A percentile compares a stretch with the other conserved stretches of the same genome.
Conservation (phyloP, 1,284 basidiomycete species). For the Ustilago nuda region DNA sequence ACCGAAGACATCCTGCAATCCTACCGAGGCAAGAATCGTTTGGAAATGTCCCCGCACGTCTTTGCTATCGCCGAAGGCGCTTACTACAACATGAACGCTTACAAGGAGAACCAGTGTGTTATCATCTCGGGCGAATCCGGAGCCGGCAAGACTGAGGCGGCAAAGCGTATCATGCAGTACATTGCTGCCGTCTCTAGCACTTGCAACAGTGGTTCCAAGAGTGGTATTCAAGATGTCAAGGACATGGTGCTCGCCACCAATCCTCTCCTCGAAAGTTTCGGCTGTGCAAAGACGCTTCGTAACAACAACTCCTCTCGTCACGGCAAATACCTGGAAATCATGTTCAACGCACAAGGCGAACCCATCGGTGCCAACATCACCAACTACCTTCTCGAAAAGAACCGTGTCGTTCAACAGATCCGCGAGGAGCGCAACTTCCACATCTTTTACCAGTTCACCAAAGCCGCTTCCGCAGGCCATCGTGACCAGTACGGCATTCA, state of each 20-base stretch:
- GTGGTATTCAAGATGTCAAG: constrained; percentile 90
- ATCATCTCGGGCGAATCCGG: constrained; percentile 97
- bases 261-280: constrained; percentile 96
- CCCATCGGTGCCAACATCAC: constrained; percentile 98
- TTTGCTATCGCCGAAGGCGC: constrained; percentile 96
- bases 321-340: constrained; percentile 99
- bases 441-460: constrained; percentile 99
- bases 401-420: constrained; percentile 93
- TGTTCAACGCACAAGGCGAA: constrained; percentile 93
- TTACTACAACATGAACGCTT: constrained; percentile 99
- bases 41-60: constrained; percentile 97
- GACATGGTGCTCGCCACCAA: constrained; percentile 99
- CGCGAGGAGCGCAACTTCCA: constrained; percentile 98
- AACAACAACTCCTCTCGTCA: constrained; percentile 99
- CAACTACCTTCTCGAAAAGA: constrained; percentile 97
- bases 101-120: constrained; percentile 99
- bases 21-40: constrained; percentile 96
- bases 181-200: constrained; percentile 94
- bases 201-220: constrained; percentile 75
- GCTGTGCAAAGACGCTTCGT: constrained; percentile 96
- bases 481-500: constrained; percentile 96
- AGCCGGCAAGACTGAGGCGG: constrained; percentile 67
- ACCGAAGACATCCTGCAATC: constrained; percentile 84
- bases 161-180: constrained; percentile 93
- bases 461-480: constrained; percentile 88